A percentile compares a stretch with the other conserved stretches of the same genome.
phyloP scores from a whole-genome alignment of 1,284 basidiomycete species.

The Apiotrichum veenhuisii region DNA sequence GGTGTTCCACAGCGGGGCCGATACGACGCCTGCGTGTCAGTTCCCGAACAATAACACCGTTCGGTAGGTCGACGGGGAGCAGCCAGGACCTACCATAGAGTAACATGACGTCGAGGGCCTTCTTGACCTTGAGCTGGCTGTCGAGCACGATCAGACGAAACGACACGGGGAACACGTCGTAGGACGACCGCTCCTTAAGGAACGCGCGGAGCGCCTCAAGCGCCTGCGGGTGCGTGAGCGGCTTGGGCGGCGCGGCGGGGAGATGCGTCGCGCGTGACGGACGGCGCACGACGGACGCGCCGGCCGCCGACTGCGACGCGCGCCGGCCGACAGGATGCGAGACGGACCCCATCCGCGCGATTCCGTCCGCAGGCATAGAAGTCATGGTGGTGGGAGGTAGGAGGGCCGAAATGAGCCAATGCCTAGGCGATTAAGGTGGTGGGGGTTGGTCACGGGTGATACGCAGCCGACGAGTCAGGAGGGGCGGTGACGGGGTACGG shows the following conservation, averaged over 20 bases:
- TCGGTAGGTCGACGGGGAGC: neutral
- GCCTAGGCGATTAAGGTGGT: too few relatives aligned
- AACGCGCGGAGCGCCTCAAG: conserved; percentile 73
- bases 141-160: conserved; percentile 96
- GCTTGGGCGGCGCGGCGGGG: conserved; percentile 28
- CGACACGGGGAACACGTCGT: conserved; percentile 94
- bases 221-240: conserved; percentile 62
- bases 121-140: conserved; percentile 88
- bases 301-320: conserved; percentile 14
- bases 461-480: too few relatives aligned
- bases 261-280: conserved; percentile 41
- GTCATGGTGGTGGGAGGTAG: conserved; percentile 4
- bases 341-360: conserved; percentile 14
- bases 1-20: conserved; percentile 97
- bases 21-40: conserved; percentile 74
- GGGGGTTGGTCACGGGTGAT: too few relatives aligned
- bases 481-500: too few relatives aligned
- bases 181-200: conserved; percentile 78
- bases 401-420: neutral
- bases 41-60: neutral
- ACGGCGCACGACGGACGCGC: conserved; percentile 27
- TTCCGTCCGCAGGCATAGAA: conserved; percentile 2
- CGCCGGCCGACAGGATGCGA: conserved; percentile 15
- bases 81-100: conserved; percentile 66
- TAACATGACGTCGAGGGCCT: conserved; percentile 82